Base-by-base conservation (phyloP, 1,284 basidiomycete species). In the Irpex sp. region DNA sequence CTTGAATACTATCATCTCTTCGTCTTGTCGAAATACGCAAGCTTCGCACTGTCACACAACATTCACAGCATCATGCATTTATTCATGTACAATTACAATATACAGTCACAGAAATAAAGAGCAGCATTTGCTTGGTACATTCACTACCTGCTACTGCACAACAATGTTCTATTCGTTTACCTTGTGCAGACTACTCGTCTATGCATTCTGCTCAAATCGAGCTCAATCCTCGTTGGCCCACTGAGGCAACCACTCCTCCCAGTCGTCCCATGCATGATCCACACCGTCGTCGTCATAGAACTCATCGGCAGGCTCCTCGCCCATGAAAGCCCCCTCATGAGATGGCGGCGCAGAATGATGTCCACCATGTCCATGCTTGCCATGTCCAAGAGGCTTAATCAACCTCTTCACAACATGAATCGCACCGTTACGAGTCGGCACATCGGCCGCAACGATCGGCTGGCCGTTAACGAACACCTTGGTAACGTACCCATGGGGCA, bases 371-470 rank as follows among this genome's bases (percentile, higher is more conserved):
- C 13, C 36, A 19, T 55, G 44, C 21, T 55, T 21, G 49, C 36
- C 49, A 9, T 56, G 17, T 19, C 51, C 47, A 19, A 54, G 51
- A 34, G 88, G 86, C 70, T 83, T 79, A 48, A 89, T 77, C 26
- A 89, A 69, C 60, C 74, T 75, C 57, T 79, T 74, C 38, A 91
- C 67, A 31, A 84, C 74, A 71, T 91, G 89, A 21, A 85, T 73
- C 21, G 82, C 89, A 17, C 89, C 89, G 68, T 92, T 91, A 40
- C 83, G 73, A 5, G 82, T 79, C 0, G 83, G 80, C 17, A 86
- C 73, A 69, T 92, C 90, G 58, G 81, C 75, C 6, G 81, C 67
- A 17, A 73, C 69, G 38, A 85, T 82, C 2, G 70, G 68, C 19
- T 78, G 77, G 26, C 81, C 82, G 63, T 91, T 85, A 60, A 86